Conservation (phyloP, 225 moss, liverwort and hornwort genomes). For the Marchantia polymorpha region DNA sequence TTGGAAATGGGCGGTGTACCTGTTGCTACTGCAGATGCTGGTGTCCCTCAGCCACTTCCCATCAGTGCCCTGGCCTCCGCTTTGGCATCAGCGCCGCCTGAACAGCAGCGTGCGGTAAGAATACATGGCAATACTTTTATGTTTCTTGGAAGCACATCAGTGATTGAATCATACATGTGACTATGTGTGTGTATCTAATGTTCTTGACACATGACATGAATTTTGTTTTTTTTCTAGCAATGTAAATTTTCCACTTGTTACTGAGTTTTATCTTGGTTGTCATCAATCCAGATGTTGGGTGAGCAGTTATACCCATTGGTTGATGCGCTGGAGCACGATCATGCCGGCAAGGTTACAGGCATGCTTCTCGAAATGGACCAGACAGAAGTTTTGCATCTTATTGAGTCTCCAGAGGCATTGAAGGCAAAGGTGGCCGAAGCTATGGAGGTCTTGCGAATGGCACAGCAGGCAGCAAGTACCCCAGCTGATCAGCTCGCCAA, state of each 20-base stretch:
- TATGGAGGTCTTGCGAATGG: conserved; percentile 92
- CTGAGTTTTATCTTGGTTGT: background rate
- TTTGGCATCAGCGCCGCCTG: conserved; percentile 85
- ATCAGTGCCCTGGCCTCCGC: conserved; percentile 93
- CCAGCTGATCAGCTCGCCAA: conserved; percentile 74
- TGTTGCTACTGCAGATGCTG: conserved; percentile 57
- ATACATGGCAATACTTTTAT: background rate
- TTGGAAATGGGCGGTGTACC: conserved; percentile 69
- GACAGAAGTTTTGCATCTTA: conserved; percentile 93
- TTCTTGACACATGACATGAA: no score
- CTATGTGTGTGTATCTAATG: no score
- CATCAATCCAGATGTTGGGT: conserved; percentile 74
- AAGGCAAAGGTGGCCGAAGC: conserved; percentile 93
- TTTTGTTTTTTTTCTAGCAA: background rate
- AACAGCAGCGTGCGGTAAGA: conserved; percentile 92
- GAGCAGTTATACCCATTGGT: conserved; percentile 93
- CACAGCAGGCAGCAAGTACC: conserved; percentile 58
- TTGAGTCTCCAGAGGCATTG: conserved; percentile 91
- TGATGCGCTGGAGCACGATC: conserved; percentile 82
- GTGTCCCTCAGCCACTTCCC: conserved; percentile 72
- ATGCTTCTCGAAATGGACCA: conserved; percentile 99
- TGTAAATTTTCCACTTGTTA: background rate
- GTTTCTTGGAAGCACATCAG: no score
- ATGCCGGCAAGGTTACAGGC: conserved; percentile 91
- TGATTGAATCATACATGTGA: no score